A percentile compares a stretch with the other conserved stretches of the same genome.
These are phyloP conservation scores for Collybia mongolica DNA, from an alignment of 768 basidiomycete genomes.

Conservation along the genomic window DNA sequence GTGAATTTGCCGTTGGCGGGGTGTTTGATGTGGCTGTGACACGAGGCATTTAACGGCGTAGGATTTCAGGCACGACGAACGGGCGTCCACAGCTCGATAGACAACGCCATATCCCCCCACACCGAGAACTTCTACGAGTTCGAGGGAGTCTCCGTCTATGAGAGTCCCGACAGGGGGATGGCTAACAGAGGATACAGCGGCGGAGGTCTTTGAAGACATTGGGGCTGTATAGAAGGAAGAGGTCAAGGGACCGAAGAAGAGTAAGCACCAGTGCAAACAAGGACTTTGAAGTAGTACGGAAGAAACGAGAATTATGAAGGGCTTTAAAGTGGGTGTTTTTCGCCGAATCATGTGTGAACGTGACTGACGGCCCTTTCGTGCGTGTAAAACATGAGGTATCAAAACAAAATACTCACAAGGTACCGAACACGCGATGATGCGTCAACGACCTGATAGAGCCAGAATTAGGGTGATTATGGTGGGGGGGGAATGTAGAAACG, in stretches of 20 bases:
- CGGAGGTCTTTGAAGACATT: constrained; percentile 61
- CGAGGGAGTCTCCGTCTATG: constrained; percentile 81
- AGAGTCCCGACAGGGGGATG: constrained; percentile 70
- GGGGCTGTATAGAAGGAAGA: constrained; percentile 23
- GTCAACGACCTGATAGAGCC: constrained; percentile 22
- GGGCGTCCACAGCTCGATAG: constrained; percentile 79
- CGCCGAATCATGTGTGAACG: constrained; percentile 25
- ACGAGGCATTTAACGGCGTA: constrained; percentile 94
- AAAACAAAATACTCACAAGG: constrained; percentile 42
- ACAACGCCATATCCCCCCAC: constrained; percentile 96
- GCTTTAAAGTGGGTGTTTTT: constrained; percentile 18
- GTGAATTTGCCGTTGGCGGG: constrained; percentile 76
- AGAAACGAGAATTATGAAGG: constrained; percentile 21
- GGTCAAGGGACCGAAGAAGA: constrained; percentile 21
- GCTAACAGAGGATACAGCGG: constrained; percentile 71
- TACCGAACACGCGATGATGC: constrained; percentile 40
- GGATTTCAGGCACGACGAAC: constrained; percentile 49
- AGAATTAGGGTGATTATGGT: constrained; percentile 7
- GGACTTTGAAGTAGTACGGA: constrained; percentile 34
- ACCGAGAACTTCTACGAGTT: constrained; percentile 86
- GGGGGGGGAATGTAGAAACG: neutral
- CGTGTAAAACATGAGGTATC: constrained; percentile 83
- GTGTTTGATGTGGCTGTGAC: constrained; percentile 42
- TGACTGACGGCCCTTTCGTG: constrained; percentile 47
- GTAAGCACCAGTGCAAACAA: constrained; percentile 48